Evolutionary conservation across 495 filamentous ascomycete genomes (phyloP), one percentile per base, ranked within the genome.

Genomic region (Podospora pseudoanserina): DNA sequence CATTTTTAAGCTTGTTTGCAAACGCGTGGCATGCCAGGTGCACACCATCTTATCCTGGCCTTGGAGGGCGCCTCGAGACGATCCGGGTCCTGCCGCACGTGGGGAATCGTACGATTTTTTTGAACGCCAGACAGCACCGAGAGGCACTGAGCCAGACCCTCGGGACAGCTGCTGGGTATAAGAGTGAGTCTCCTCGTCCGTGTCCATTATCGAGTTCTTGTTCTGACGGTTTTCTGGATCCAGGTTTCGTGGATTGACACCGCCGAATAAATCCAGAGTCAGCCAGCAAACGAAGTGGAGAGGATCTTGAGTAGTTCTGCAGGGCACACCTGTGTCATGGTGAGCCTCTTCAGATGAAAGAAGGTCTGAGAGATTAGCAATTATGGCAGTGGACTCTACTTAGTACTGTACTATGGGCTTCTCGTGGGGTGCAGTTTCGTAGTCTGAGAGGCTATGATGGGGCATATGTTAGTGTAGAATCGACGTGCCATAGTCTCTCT

Each of bases 101-200:
- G 67, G 70, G 68, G 67, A 72, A 76, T 76, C 74, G 74, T 73
- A 74, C 74, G 72, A 74, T 74, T 70, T 70, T 70, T 65, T 70
- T 68, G 67, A 69, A 65, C 65, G 53, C 66, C 58, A 55, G 54
- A 55, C 61, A 67, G 63, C 39, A 69, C 65, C 32, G 4, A 13
- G n/a, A 34, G 28, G 34, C 30, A 63, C 61, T 19, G 11, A 32
- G 4, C 30, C 59, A 61, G 23, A 5, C 32, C 18, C 61, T 39
- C n/a, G 32, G 61, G 28, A 44, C 61, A 39, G 61, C 61, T 34
- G 19, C 27, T 20, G 13, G 60, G 34, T 68, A 68, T 68, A 68
- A 68, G 55, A 63, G 32, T 11, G 39, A 49, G 39, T 49, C 39
- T 16, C 39, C 39, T 49, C 39, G 39, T 49, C 39, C 39, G 18